phyloP scores from a whole-genome alignment of 2,329 filamentous ascomycete genomes.

The Pseudodiploospora longispora region DNA sequence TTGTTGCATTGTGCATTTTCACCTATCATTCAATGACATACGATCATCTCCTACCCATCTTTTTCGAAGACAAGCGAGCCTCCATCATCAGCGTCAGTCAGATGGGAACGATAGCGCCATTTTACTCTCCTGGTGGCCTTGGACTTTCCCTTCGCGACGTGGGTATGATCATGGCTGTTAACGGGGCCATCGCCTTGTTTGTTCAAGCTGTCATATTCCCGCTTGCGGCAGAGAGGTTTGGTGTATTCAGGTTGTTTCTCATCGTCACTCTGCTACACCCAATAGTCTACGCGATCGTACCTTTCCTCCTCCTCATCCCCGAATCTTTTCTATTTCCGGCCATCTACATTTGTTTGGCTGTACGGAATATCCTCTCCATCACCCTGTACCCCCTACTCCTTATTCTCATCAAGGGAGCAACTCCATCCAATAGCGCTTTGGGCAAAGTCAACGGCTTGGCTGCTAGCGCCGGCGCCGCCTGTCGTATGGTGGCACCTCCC shows the following conservation, averaged over 20 bases:
- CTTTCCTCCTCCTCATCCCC: constrained; percentile 48
- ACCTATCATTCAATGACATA: constrained; percentile 95
- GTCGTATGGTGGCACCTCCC: constrained; percentile 59
- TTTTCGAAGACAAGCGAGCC: constrained; percentile 69
- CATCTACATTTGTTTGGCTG: constrained; percentile 49
- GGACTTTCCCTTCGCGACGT: constrained; percentile 55
- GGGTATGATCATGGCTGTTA: constrained; percentile 52
- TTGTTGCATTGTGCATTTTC: constrained; percentile 79
- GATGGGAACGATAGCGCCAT: constrained; percentile 28
- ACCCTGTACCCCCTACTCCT: constrained; percentile 58
- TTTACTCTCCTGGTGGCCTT: constrained; percentile 54
- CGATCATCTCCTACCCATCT: constrained; percentile 86
- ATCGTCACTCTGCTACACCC: constrained; percentile 53
- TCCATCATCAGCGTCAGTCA: constrained; percentile 28
- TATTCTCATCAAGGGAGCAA: constrained; percentile 61
- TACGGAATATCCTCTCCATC: constrained; percentile 55
- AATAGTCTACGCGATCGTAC: constrained; percentile 52
- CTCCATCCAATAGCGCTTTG: constrained; percentile 45
- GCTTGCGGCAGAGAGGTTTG: constrained; percentile 47
- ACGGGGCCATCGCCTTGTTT: constrained; percentile 51
- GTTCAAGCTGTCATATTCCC: constrained; percentile 56
- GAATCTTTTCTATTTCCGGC: constrained; percentile 41
- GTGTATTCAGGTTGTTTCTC: constrained; percentile 53
- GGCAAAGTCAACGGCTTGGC: constrained; percentile 60
- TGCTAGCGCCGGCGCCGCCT: constrained; percentile 57